These are phyloP conservation scores for Mucor circinelloides DNA, from an alignment of 371 early-diverging fungal species.

Conservation along the genomic window DNA sequence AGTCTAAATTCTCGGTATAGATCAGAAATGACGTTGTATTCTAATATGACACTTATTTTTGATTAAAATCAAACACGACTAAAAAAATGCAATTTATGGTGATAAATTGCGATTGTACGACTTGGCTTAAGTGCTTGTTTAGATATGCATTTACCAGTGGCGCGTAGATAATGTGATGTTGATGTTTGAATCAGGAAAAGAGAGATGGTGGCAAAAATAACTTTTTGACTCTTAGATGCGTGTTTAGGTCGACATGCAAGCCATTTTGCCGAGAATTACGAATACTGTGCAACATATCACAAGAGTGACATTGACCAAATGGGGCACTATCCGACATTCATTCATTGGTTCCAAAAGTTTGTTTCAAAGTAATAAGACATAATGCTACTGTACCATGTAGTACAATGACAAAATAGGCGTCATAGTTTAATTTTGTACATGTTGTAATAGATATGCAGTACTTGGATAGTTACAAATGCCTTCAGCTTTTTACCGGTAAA, in stretches of 20 bases:
- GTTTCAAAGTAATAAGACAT: not conserved
- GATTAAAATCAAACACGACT: not conserved
- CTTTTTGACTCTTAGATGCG: not conserved
- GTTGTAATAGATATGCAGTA: not conserved
- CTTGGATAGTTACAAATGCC: not conserved
- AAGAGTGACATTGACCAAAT: not conserved
- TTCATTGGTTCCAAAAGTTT: conserved; percentile 5
- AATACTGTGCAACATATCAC: not conserved
- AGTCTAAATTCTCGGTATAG: not conserved
- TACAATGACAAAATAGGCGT: not conserved
- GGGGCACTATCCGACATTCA: not conserved
- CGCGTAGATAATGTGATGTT: not conserved
- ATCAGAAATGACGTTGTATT: not conserved
- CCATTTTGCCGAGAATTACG: not conserved
- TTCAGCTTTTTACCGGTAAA: not conserved
- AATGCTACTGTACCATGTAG: not conserved
- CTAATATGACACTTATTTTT: not conserved
- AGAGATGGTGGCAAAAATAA: not conserved
- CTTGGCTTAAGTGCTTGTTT: not conserved
- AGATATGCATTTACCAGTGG: not conserved
- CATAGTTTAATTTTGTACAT: not conserved
- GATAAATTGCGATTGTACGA: not conserved
- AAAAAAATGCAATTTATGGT: not conserved
- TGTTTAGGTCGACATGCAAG: not conserved
- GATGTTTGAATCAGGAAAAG: not conserved